Percentiles rank a stretch among this genome's conserved stretches.
phyloP scores from a whole-genome alignment of 768 basidiomycete genomes.

The Kwoniella sp. region DNA sequence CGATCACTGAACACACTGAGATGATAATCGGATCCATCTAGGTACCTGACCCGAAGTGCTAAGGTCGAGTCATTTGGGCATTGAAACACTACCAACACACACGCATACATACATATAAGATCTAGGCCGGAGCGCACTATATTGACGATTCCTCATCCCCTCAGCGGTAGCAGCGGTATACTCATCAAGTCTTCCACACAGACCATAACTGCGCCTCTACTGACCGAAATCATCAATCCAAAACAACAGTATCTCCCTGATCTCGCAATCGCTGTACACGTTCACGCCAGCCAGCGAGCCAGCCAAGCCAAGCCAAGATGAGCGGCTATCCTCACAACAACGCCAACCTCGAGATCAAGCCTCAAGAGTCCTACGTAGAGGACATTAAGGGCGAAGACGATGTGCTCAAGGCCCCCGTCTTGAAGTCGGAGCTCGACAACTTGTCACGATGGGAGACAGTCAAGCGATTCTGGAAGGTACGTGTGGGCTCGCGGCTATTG shows the following conservation, averaged over 20 bases:
- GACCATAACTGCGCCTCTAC: no score
- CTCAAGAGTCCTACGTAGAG: slow-evolving; percentile 12
- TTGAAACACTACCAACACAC: not conserved
- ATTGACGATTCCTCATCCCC: not conserved
- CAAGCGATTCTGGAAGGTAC: slow-evolving; percentile 22
- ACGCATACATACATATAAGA: not conserved
- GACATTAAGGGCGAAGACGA: slow-evolving; percentile 11
- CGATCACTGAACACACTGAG: not conserved
- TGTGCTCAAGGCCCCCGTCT: not conserved
- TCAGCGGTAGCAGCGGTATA: not conserved
- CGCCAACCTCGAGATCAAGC: slow-evolving; percentile 15
- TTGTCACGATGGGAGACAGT: slow-evolving; percentile 17
- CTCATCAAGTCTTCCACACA: no score
- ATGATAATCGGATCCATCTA: not conserved
- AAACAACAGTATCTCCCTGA: no score
- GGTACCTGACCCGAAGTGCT: not conserved
- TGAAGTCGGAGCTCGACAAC: slow-evolving; percentile 23
- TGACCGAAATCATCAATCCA: no score
- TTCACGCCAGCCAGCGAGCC: no score
- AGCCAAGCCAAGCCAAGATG: slow-evolving; percentile 10
- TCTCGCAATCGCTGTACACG: no score
- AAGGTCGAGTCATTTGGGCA: no score
- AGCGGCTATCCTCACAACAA: not conserved
- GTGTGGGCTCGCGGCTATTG: no score
- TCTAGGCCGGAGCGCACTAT: not conserved